Conservation (phyloP, 2,329 filamentous ascomycete species). For the Berkeleyomyces basicola region DNA sequence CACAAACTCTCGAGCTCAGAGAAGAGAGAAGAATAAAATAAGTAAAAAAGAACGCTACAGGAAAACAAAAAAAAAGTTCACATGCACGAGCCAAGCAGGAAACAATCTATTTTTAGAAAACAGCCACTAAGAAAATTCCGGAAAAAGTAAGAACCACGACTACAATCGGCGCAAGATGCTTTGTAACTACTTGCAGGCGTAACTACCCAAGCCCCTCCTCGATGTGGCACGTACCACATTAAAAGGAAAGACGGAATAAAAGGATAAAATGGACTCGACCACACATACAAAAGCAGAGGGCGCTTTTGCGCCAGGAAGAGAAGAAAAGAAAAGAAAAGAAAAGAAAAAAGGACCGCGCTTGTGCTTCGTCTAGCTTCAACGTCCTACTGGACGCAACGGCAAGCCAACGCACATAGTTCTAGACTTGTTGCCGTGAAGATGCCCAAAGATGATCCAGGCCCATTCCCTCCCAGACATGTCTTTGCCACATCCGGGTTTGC, state of each 20-base stretch:
- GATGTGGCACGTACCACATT: too few species aligned
- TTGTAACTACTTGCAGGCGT: too few species aligned
- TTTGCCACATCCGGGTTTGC: not conserved
- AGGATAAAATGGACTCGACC: too few species aligned
- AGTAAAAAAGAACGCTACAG: not conserved
- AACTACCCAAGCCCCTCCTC: too few species aligned
- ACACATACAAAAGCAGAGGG: too few species aligned
- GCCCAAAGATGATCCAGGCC: conserved; percentile 1
- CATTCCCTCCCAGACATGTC: not conserved
- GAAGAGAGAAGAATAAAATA: not conserved
- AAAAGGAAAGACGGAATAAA: too few species aligned
- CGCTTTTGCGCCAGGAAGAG: not conserved
- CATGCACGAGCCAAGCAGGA: not conserved
- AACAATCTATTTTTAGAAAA: not conserved
- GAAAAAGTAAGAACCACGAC: not conserved
- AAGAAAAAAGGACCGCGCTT: not conserved
- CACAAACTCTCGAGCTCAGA: too few species aligned
- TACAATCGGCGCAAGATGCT: not conserved
- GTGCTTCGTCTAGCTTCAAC: not conserved
- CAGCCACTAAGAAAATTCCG: not conserved
- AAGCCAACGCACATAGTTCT: not conserved
- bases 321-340: not conserved
- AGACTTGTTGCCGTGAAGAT: not conserved
- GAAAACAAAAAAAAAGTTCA: not conserved
- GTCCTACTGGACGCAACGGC: too few species aligned